phyloP scores from a whole-genome alignment of 371 early-diverging fungal species.

The Massospora cicadina region DNA sequence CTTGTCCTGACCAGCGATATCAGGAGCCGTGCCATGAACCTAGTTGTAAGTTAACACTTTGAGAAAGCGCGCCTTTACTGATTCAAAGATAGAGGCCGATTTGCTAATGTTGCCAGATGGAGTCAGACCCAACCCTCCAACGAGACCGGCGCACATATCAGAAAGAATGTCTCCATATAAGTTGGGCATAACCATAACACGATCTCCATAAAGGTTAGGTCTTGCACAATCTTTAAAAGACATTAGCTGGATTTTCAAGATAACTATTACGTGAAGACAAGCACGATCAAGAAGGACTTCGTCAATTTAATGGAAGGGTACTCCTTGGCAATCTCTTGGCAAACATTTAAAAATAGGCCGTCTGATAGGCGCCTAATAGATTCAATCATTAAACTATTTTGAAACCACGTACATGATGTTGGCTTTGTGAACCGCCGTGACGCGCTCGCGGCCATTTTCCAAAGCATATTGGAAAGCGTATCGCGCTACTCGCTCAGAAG shows the following conservation, averaged over 20 bases:
- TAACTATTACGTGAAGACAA: slow-evolving; percentile 44
- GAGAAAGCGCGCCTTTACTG: slow-evolving; percentile 23
- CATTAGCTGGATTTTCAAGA: not conserved
- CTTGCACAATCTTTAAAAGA: slow-evolving; percentile 64
- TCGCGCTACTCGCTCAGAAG: slow-evolving; percentile 78
- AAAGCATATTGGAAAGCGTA: slow-evolving; percentile 93
- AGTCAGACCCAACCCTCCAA: slow-evolving; percentile 95
- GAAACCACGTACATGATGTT: slow-evolving; percentile 47
- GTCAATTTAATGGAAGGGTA: slow-evolving; percentile 83
- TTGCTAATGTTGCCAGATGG: slow-evolving; percentile 96
- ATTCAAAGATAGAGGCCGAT: slow-evolving; percentile 93
- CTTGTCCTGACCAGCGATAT: slow-evolving; percentile 83
- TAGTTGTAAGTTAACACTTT: slow-evolving; percentile 7
- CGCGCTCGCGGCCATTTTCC: slow-evolving; percentile 71
- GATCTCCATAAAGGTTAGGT: slow-evolving; percentile 76
- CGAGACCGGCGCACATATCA: slow-evolving; percentile 94
- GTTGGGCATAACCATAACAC: slow-evolving; percentile 99
- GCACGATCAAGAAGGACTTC: slow-evolving; percentile 87
- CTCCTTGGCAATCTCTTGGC: slow-evolving; percentile 75
- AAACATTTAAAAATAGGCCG: slow-evolving; percentile 89
- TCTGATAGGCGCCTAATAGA: slow-evolving; percentile 67
- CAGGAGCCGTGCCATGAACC: slow-evolving; percentile 96
- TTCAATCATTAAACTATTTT: not conserved
- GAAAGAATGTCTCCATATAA: slow-evolving; percentile 96
- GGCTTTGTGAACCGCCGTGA: slow-evolving; percentile 95